Base-by-base conservation (phyloP, 495 filamentous ascomycete genomes). In the Darksidea phi region DNA sequence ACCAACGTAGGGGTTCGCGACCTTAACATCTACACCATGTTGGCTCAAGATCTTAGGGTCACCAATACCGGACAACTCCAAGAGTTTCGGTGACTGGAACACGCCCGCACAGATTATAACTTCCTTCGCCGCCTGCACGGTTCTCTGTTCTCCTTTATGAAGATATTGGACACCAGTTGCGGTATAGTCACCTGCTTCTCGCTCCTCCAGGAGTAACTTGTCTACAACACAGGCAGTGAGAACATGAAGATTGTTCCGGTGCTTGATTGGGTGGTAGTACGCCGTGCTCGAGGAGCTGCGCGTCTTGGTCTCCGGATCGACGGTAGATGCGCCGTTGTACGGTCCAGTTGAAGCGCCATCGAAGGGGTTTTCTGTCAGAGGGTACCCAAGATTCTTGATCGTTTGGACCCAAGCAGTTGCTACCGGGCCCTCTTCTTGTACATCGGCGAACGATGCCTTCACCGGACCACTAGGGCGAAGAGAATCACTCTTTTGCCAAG, bases 51-150 rank as follows among this genome's bases (percentile, higher is more conserved):
- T 8, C 3, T 45, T 20, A n/a, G 54, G 11, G n/a, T 56, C 18
- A 12, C 67, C 67, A 34, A 69, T 61, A 7, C 67, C 63, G 11
- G 53, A 63, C 6, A 63, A 24, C 36, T 67, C 47, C n/a, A 69
- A 54, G 13, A 69, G 6, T 48, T 63, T 42, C 1, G 63, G 63
- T 15, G 56, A 45, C 5, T 66, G 13, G 26, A 62, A 34, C 10
- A 25, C 26, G 3, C 63, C 66, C 4, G 52, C 63, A 5, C 6
- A n/a, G 17, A 69, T 20, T 18, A 68, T 57, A 36, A 68, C 62
- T 49, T 69, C 63, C 26, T 49, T 52, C 15, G 57, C 55, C 6
- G 37, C 53, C 7, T 17, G 28, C 10, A 45, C 1, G 8, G 1
- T 15, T 7, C 7, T 15, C 10, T 21, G 6, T 4, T 1, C n/a